A percentile compares a stretch with the other conserved stretches of the same genome.
phyloP scores from a whole-genome alignment of 768 basidiomycete genomes.

The Dentipellis fragilis region DNA sequence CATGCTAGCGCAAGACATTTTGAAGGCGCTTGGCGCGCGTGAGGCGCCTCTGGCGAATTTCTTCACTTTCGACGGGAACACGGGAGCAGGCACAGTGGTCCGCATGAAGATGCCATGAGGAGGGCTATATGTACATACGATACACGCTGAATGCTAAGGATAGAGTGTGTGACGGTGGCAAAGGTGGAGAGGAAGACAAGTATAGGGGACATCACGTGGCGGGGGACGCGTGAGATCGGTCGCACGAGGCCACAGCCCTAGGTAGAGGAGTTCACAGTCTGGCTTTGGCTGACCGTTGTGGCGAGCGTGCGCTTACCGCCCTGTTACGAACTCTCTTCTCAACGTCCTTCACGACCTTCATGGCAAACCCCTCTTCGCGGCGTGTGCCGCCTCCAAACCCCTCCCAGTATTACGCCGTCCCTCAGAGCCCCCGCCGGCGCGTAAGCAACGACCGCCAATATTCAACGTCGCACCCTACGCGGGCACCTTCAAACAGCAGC shows the following conservation, averaged over 20 bases:
- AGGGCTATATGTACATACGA: neutral
- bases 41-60: slow-evolving; percentile 93
- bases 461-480: slow-evolving; percentile 11
- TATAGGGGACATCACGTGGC: neutral
- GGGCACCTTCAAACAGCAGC: slow-evolving; percentile 10
- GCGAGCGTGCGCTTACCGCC: neutral
- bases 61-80: slow-evolving; percentile 78
- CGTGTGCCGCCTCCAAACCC: slow-evolving; percentile 15
- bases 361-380: slow-evolving; percentile 11
- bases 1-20: slow-evolving; percentile 87
- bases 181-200: neutral
- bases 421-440: slow-evolving; percentile 37
- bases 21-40: slow-evolving; percentile 82
- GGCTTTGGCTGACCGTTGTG: neutral
- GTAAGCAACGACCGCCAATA: slow-evolving; percentile 4
- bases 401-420: slow-evolving; percentile 57
- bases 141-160: neutral
- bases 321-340: neutral
- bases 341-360: neutral
- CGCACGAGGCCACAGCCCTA: neutral
- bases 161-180: neutral
- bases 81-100: slow-evolving; percentile 64
- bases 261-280: neutral
- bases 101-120: slow-evolving; percentile 32
- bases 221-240: neutral